Evolutionary conservation across 2,329 filamentous ascomycete species (phyloP).

Genomic region (Pseudogymnoascus destructans): DNA sequence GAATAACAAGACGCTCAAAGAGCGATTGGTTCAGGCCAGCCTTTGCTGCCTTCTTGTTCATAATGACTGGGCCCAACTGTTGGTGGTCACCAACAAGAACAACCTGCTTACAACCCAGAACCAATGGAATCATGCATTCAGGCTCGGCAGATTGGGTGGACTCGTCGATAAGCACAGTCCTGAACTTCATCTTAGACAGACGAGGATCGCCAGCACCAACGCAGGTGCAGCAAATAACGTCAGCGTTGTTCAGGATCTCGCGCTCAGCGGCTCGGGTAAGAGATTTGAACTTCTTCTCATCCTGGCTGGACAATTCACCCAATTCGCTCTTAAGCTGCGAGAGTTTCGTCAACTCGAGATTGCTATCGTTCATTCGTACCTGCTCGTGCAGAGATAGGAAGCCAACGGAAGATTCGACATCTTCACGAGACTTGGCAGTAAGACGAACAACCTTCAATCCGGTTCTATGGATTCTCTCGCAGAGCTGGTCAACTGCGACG

Average conservation of each 20-base stretch:
- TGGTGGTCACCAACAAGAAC: constrained; percentile 98
- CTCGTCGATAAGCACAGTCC: constrained; percentile 94
- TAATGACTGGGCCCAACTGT: constrained; percentile 94
- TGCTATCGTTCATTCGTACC: constrained; percentile 93
- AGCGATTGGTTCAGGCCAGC: constrained; percentile 96
- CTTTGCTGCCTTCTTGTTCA: constrained; percentile 99
- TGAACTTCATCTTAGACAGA: constrained; percentile 93
- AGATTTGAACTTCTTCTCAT: constrained; percentile 98
- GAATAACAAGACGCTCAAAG: constrained; percentile 87
- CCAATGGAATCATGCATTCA: constrained; percentile 96
- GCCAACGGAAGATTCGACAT: constrained; percentile 95
- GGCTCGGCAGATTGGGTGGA: constrained; percentile 97
- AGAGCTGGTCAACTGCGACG: constrained; percentile 95
- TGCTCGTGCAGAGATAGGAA: constrained; percentile 94
- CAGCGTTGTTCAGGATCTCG: constrained; percentile 87
- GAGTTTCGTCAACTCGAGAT: constrained; percentile 82
- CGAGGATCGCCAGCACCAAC: constrained; percentile 94
- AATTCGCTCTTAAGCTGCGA: constrained; percentile 85
- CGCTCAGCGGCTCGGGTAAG: constrained; percentile 86
- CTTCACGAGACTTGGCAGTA: constrained; percentile 96
- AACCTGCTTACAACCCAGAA: constrained; percentile 95
- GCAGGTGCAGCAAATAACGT: constrained; percentile 97
- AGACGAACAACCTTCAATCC: constrained; percentile 93
- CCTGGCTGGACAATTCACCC: constrained; percentile 83
- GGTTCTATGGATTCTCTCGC: constrained; percentile 88